Conservation (phyloP, 345 rosid genomes). For the Melaleuca alternifolia region DNA sequence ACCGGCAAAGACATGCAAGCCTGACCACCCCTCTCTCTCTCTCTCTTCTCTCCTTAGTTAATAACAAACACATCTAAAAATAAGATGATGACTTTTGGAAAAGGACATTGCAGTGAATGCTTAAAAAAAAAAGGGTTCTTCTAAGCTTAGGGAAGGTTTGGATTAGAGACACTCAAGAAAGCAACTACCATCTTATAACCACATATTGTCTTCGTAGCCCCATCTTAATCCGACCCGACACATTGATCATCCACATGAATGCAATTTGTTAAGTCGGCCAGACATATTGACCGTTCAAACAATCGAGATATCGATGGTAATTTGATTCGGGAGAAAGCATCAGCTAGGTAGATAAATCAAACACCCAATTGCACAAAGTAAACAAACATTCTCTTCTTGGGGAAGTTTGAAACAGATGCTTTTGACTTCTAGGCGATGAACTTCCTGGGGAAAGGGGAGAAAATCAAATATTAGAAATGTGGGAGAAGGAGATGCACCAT, state of each 20-base stretch:
- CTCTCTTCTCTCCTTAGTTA: background rate
- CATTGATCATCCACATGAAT: background rate
- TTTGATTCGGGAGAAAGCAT: background rate
- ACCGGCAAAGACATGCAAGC: conserved; percentile 6
- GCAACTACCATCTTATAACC: background rate
- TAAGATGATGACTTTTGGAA: background rate
- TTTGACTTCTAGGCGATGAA: background rate
- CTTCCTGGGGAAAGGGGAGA: background rate
- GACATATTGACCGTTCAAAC: no score
- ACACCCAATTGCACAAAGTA: background rate
- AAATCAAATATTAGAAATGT: background rate
- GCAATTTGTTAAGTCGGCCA: background rate
- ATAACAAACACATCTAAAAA: background rate
- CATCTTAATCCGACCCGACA: background rate
- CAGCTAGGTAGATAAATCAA: background rate
- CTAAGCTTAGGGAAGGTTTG: background rate
- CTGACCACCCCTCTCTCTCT: background rate
- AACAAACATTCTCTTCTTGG: background rate
- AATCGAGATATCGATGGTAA: no score
- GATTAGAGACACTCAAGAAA: background rate
- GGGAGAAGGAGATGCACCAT: background rate
- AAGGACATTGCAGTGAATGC: background rate
- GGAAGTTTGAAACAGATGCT: background rate
- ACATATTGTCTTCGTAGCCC: background rate
- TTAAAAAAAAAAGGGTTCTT: background rate